Conservation (phyloP, 2,329 filamentous ascomycete genomes). For the Claviceps africana region DNA sequence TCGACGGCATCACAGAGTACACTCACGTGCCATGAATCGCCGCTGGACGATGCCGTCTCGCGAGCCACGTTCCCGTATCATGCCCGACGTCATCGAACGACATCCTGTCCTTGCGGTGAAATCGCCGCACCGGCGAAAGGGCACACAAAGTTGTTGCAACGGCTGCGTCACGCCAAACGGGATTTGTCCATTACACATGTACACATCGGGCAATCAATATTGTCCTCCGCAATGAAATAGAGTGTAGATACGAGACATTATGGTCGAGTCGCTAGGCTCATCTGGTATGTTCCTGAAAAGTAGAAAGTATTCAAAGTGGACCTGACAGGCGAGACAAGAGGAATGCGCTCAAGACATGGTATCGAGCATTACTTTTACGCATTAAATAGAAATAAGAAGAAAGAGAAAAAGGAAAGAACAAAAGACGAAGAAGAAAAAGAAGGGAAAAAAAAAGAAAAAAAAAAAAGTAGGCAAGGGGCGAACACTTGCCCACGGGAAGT, state of each 20-base stretch:
- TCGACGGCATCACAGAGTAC: no score
- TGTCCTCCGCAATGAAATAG: not conserved
- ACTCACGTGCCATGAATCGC: no score
- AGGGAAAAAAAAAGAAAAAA: not conserved
- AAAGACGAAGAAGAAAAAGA: not conserved
- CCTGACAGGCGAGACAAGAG: not conserved
- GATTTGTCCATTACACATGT: no score
- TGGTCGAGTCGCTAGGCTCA: not conserved
- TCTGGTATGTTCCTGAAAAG: not conserved
- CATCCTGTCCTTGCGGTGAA: no score
- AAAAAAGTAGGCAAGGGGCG: not conserved
- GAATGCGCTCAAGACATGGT: not conserved
- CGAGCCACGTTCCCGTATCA: no score
- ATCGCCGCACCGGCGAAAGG: no score
- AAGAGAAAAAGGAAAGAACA: no score
- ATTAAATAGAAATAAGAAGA: not conserved
- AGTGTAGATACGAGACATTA: not conserved
- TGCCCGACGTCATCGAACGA: no score
- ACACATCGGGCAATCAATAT: not conserved
- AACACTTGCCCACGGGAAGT: not conserved
- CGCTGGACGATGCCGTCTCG: no score
- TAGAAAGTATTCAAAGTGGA: not conserved
- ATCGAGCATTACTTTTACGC: not conserved
- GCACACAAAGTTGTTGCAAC: no score
- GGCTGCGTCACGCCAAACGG: no score